Conservation (phyloP, 2,329 filamentous ascomycete genomes). For the Zalaria obscura region DNA sequence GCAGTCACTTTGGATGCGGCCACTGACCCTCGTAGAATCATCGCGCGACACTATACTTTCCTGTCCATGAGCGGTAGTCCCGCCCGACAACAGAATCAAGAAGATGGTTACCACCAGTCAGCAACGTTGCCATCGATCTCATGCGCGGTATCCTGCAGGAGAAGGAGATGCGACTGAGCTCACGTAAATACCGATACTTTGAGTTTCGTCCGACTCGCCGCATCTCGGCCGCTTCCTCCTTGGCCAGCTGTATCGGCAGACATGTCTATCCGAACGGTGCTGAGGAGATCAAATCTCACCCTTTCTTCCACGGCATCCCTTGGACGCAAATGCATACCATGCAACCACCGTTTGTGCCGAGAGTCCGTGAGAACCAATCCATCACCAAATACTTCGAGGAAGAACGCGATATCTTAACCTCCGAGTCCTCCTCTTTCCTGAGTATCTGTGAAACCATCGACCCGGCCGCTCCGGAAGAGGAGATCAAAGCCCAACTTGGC, state of each 20-base stretch:
- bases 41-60: slow-evolving; percentile 55
- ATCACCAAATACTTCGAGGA: slow-evolving; percentile 82
- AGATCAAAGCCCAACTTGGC: slow-evolving; percentile 7
- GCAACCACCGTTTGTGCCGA: slow-evolving; percentile 66
- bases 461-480: slow-evolving; percentile 5
- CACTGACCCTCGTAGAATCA: slow-evolving; percentile 44
- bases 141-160: slow-evolving; percentile 60
- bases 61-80: slow-evolving; percentile 37
- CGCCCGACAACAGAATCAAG: slow-evolving; percentile 31
- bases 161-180: slow-evolving; percentile 62
- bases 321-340: slow-evolving; percentile 64
- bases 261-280: slow-evolving; percentile 73
- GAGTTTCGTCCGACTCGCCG: slow-evolving; percentile 28
- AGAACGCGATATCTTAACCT: slow-evolving; percentile 49
- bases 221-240: slow-evolving; percentile 42
- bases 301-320: slow-evolving; percentile 66
- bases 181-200: slow-evolving; percentile 56
- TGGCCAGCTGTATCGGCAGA: background rate
- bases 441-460: slow-evolving; percentile 11
- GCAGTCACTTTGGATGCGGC: too few species aligned
- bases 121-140: slow-evolving; percentile 60
- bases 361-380: slow-evolving; percentile 37
- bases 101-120: slow-evolving; percentile 37
- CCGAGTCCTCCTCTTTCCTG: slow-evolving; percentile 9
- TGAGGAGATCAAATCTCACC: slow-evolving; percentile 76